A percentile compares a stretch with the other conserved stretches of the same genome.
phyloP scores from a whole-genome alignment of 176 grass and related monocot genomes.

The Phyllostachys edulis region DNA sequence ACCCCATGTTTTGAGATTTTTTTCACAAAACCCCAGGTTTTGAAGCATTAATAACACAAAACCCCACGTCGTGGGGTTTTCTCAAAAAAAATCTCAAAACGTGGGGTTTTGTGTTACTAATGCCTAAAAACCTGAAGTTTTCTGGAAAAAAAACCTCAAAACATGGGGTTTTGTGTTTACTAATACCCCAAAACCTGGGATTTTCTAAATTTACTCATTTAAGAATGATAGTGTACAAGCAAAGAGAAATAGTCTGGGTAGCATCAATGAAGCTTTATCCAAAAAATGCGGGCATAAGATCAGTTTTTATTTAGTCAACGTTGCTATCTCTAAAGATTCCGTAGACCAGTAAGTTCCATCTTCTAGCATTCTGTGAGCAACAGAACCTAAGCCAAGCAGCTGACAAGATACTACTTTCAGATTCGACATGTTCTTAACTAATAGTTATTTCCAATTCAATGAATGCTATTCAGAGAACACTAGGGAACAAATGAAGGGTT shows the following conservation, averaged over 20 bases:
- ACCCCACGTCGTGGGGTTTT: too few relatives aligned
- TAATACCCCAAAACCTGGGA: too few relatives aligned
- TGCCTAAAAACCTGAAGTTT: too few relatives aligned
- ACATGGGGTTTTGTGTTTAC: too few relatives aligned
- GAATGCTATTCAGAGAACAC: background rate
- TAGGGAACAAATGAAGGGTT: background rate
- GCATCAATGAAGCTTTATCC: background rate
- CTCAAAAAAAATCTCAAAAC: too few relatives aligned
- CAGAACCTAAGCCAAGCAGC: background rate
- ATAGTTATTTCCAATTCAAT: background rate
- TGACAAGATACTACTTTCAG: background rate
- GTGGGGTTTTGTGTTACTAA: too few relatives aligned
- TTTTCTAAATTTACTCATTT: too few relatives aligned
- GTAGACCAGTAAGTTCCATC: background rate
- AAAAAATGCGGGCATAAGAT: conserved; percentile 9
- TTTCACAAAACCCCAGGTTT: too few relatives aligned
- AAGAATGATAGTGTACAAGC: background rate
- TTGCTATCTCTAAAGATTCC: background rate
- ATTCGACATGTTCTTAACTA: background rate
- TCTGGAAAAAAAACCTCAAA: too few relatives aligned
- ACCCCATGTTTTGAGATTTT: too few relatives aligned
- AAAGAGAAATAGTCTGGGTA: background rate
- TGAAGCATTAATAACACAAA: too few relatives aligned
- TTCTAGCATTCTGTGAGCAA: background rate
- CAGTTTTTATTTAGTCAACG: background rate